A percentile compares a stretch with the other conserved stretches of the same genome.
phyloP scores from a whole-genome alignment of 345 rosid species.

The Trapa bicornis region DNA sequence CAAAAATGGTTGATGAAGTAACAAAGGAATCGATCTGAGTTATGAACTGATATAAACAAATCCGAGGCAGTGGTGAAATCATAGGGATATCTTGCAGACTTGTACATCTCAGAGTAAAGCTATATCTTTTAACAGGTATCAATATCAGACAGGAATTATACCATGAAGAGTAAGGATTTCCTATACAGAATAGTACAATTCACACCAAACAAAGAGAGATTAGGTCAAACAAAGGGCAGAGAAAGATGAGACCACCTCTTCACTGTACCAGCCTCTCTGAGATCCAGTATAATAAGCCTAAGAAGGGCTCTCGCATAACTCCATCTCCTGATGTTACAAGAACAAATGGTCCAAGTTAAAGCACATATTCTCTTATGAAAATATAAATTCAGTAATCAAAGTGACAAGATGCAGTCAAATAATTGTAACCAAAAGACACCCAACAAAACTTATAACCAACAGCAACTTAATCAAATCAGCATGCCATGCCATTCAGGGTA shows the following conservation, averaged over 20 bases:
- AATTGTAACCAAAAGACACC: not conserved
- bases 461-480: no score
- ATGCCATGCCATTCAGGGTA: no score
- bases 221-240: not conserved
- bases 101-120: not conserved
- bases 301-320: slow-evolving; percentile 2
- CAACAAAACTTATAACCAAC: no score
- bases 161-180: not conserved
- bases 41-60: no score
- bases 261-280: not conserved
- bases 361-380: not conserved
- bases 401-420: not conserved
- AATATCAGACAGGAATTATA: not conserved
- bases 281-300: not conserved
- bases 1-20: not conserved
- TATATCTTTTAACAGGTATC: not conserved
- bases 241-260: not conserved
- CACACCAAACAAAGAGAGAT: not conserved
- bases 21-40: no score
- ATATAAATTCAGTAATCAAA: not conserved
- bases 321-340: not conserved
- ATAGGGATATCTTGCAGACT: not conserved
- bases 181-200: not conserved
- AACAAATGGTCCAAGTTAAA: not conserved
- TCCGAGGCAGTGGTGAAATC: not conserved